Base-by-base conservation (phyloP, 1,139 yeast species). In the Diutina scorzettiae region DNA sequence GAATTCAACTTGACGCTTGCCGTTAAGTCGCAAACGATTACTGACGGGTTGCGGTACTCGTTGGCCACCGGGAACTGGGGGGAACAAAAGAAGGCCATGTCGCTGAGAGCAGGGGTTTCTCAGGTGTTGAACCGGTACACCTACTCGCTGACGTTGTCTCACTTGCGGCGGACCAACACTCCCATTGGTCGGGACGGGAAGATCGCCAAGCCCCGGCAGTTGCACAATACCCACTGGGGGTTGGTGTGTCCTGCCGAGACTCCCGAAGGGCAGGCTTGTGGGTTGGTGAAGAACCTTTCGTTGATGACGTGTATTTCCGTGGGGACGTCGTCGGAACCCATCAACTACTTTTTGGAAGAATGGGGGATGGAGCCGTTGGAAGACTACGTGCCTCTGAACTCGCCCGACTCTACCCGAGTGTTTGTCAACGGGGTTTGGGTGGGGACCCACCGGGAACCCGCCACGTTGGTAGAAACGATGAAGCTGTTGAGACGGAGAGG, bases 51-150 rank as follows among this genome's bases (percentile, higher is more conserved):
- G 62, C 84, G 94, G 61, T 93, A 91, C 64, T 93, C 98, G 31
- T 73, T 91, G 54, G 98, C 99, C 42, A 91, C 99, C 16, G 99
- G 99, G 71, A 91, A 93, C 66, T 91, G 99, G 99, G 98, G 98
- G 68, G 98, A 93, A 65, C 98, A 91, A 62, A 91, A 89, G 80
- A 93, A 91, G 64, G 97, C 97, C 19, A 91, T 93, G 98, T 81
- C 94, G 48, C 81, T 96, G 19, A 81, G 96, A 64, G 99, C 98
- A 8, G 99, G 99, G 74, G 99, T 93, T 43, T 91, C 98, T 16
- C 98, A 93, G 70, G 98, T 93, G 51, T 74, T 93, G 64, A 93
- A 93, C 63, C 79, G 99, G 67, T 93, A 91, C 64, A 93, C 98
- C 7, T 93, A 91, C 61, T 86, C 97, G 8, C 91, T 98, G 17